These are phyloP conservation scores for Solanum verrucosum DNA, from an alignment of 257 asterid species.

Conservation along the genomic window DNA sequence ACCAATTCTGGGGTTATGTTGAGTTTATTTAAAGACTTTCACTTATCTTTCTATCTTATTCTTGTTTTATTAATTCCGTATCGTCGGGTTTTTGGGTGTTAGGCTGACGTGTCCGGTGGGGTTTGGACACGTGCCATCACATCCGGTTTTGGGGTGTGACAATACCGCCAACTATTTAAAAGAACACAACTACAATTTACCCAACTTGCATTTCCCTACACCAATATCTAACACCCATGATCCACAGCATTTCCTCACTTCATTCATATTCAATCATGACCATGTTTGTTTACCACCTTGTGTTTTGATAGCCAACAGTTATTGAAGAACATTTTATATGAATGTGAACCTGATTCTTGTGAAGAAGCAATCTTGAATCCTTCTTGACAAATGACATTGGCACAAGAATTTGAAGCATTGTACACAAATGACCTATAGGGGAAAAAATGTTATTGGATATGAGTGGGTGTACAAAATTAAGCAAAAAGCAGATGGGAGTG, in stretches of 20 bases:
- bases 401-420: not conserved
- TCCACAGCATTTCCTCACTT: not conserved
- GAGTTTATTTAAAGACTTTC: too few relatives aligned
- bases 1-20: too few relatives aligned
- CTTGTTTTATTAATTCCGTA: too few relatives aligned
- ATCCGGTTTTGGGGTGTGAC: too few relatives aligned
- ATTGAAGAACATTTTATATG: not conserved
- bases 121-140: too few relatives aligned
- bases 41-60: too few relatives aligned
- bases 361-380: not conserved
- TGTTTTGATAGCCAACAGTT: not conserved
- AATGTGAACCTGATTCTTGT: not conserved
- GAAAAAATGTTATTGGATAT: not conserved
- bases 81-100: too few relatives aligned
- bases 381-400: not conserved
- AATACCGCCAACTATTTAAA: not conserved
- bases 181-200: not conserved
- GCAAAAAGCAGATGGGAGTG: too few relatives aligned
- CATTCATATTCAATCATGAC: too few relatives aligned
- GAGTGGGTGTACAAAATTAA: not conserved
- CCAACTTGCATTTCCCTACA: not conserved
- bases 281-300: not conserved
- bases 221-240: not conserved
- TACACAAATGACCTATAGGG: not conserved
- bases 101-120: too few relatives aligned